phyloP scores from a whole-genome alignment of 225 moss, liverwort and hornwort genomes.

The Takakia lepidozioides region DNA sequence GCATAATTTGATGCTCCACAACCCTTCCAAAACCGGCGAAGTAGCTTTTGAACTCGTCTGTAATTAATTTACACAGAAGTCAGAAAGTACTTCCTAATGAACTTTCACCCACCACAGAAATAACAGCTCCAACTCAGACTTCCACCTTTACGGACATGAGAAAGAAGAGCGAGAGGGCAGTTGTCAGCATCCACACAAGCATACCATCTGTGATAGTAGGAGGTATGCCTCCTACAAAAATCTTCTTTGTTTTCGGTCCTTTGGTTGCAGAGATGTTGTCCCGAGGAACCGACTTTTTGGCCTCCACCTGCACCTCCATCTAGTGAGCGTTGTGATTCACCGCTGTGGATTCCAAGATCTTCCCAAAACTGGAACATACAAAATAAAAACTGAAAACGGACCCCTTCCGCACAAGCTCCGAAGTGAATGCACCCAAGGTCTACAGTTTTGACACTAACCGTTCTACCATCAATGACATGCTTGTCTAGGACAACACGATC shows the following conservation, averaged over 20 bases:
- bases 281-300: constrained; percentile 99
- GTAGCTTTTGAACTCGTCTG: constrained; percentile 97
- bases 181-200: constrained; percentile 57
- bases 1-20: constrained; percentile 97
- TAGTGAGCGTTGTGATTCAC: constrained; percentile 48
- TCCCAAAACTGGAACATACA: too few species aligned
- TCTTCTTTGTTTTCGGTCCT: constrained; percentile 97
- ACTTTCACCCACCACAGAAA: neutral
- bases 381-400: too few species aligned
- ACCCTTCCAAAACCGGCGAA: constrained; percentile 87
- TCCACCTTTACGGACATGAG: constrained; percentile 4
- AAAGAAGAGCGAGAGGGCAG: constrained; percentile 37
- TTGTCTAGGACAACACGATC: constrained; percentile 97
- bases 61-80: too few species aligned
- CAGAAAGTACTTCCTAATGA: neutral
- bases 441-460: constrained; percentile 41
- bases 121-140: neutral
- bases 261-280: constrained; percentile 97
- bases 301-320: constrained; percentile 88
- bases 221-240: constrained; percentile 99
- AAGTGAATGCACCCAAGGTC: neutral
- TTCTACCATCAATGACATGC: constrained; percentile 97
- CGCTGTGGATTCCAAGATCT: too few species aligned
- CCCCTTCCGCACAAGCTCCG: too few species aligned
- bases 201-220: constrained; percentile 99